Evolutionary conservation across 1,284 basidiomycete genomes (phyloP).

Genomic region (Sporisorium graminicola): DNA sequence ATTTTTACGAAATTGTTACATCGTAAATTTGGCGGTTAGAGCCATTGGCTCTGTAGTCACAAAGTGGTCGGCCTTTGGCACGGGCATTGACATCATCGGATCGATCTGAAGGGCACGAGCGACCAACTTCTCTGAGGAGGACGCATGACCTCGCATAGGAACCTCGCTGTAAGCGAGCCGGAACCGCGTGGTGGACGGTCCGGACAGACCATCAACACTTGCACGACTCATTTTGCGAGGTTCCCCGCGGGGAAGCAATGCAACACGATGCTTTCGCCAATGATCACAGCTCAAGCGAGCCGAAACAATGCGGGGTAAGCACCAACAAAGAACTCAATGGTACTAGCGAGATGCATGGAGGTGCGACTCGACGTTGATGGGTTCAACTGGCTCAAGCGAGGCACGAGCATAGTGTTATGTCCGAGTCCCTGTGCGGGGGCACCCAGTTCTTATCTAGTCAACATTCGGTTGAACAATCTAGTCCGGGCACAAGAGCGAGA

Average conservation of each 20-base stretch:
- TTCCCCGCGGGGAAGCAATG: conserved; percentile 4
- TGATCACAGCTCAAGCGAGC: background rate
- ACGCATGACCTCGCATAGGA: background rate
- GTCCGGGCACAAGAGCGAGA: background rate
- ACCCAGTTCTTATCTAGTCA: background rate
- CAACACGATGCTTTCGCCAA: background rate
- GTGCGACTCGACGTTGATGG: background rate
- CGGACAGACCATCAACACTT: background rate
- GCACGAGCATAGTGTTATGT: background rate
- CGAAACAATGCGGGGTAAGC: conserved; percentile 1
- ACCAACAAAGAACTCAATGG: background rate
- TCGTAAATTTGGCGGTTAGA: background rate
- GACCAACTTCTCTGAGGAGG: background rate
- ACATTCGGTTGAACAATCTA: background rate
- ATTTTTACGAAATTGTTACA: background rate
- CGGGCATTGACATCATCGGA: background rate
- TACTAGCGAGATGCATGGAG: background rate
- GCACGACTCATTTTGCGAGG: background rate
- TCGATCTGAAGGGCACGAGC: background rate
- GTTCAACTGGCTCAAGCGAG: too few species aligned
- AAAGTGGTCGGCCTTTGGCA: too few species aligned
- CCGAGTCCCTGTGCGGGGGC: too few species aligned
- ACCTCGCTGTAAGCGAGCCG: background rate
- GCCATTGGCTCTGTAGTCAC: too few species aligned
- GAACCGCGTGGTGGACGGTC: background rate